A percentile compares a stretch with the other conserved stretches of the same genome.
phyloP scores from a whole-genome alignment of 176 grass and related monocot species.

The Saccharum spontaneum region DNA sequence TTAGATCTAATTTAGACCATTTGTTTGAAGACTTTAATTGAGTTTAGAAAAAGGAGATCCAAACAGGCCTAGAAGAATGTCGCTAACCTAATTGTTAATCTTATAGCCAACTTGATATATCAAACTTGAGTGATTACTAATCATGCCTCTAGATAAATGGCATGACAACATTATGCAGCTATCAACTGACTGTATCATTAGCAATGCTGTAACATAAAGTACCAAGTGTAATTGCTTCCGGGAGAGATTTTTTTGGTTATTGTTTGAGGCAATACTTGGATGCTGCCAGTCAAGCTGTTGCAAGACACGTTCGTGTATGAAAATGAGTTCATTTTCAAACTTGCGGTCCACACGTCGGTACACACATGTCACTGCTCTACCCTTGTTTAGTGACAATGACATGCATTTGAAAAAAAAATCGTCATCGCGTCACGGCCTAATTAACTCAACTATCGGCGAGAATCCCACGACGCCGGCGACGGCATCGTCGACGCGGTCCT shows the following conservation, averaged over 20 bases:
- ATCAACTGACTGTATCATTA: not conserved
- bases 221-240: no score
- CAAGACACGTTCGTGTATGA: not conserved
- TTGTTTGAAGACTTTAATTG: no score
- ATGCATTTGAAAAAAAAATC: not conserved
- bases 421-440: not conserved
- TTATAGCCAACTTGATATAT: no score
- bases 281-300: not conserved
- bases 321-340: constrained; percentile 3
- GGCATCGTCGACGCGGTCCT: constrained; percentile 44
- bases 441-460: constrained; percentile 18
- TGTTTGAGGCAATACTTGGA: not conserved
- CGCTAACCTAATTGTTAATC: no score
- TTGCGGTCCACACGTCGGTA: constrained; percentile 9
- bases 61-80: no score
- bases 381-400: not conserved
- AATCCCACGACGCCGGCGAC: constrained; percentile 43
- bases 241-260: not conserved
- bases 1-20: no score
- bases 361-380: constrained; percentile 11
- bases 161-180: not conserved
- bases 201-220: no score
- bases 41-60: no score
- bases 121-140: no score
- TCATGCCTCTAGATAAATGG: no score